These are phyloP conservation scores for Tephrocybe rancida DNA, from an alignment of 768 basidiomycete species.

Conservation along the genomic window DNA sequence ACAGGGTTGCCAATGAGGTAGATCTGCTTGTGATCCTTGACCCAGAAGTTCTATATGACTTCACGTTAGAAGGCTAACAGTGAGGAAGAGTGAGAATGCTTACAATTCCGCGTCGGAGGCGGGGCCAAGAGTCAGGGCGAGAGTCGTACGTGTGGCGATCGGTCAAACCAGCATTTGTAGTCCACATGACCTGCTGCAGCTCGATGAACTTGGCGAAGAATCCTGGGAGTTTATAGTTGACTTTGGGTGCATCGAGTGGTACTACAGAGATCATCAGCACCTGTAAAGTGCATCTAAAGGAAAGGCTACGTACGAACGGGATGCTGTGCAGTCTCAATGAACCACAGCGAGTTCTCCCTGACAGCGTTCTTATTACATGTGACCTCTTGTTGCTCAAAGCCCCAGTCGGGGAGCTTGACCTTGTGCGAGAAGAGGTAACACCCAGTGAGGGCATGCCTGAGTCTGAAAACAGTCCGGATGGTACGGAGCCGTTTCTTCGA, in stretches of 20 bases:
- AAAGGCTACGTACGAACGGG: conserved; percentile 53
- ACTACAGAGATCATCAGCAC: conserved; percentile 45
- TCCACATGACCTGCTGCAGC: conserved; percentile 95
- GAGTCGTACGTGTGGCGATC: conserved; percentile 96
- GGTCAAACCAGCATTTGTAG: conserved; percentile 92
- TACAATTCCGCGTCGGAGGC: conserved; percentile 89
- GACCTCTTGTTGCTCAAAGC: conserved; percentile 97
- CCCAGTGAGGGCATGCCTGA: conserved; percentile 84
- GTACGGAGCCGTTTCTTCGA: conserved; percentile 76
- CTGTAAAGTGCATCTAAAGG: not conserved
- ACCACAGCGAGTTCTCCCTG: conserved; percentile 89
- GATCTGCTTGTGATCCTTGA: conserved; percentile 93
- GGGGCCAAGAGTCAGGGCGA: conserved; percentile 91
- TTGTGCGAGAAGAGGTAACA: conserved; percentile 99
- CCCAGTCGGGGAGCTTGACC: conserved; percentile 98
- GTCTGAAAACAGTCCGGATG: conserved; percentile 77
- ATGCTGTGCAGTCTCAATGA: conserved; percentile 85
- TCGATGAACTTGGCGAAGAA: conserved; percentile 93
- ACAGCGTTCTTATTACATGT: conserved; percentile 99
- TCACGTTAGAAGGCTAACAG: conserved; percentile 7
- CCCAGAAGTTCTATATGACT: conserved; percentile 88
- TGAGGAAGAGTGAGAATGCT: conserved; percentile 31
- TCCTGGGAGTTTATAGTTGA: conserved; percentile 90
- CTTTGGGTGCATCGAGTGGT: conserved; percentile 66
- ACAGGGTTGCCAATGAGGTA: conserved; percentile 95